Percentiles rank a stretch among this genome's conserved stretches.
Evolutionary conservation across 192 early-diverging fungal genomes (phyloP).

Genomic region (Phlyctochytrium bullatum): DNA sequence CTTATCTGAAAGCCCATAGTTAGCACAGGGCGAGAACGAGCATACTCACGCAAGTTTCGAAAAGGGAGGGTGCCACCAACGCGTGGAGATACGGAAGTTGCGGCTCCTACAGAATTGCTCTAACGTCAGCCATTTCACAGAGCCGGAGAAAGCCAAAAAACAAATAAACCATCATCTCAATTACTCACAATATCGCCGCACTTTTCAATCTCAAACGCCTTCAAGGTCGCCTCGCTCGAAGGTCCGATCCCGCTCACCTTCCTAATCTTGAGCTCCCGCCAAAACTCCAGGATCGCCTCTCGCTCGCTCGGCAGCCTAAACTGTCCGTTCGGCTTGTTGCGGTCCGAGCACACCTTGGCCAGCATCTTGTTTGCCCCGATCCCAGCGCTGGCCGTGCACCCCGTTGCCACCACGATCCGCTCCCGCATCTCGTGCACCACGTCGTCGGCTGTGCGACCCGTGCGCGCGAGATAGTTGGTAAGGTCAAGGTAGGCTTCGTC

Average conservation of each 20-base stretch:
- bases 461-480: constrained; percentile 45
- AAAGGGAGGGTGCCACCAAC: constrained; percentile 1
- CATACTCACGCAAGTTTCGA: constrained; percentile 7
- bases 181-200: constrained; percentile 52
- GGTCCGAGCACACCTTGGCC: constrained; percentile 39
- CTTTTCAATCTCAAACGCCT: constrained; percentile 49
- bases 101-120: constrained; percentile 6
- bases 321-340: constrained; percentile 76
- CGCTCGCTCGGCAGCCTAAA: constrained; percentile 41
- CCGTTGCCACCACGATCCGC: constrained; percentile 43
- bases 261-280: constrained; percentile 46
- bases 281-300: constrained; percentile 43
- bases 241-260: constrained; percentile 59
- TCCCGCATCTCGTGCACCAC: constrained; percentile 51
- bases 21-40: neutral
- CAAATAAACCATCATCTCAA: neutral
- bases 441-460: constrained; percentile 2
- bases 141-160: neutral
- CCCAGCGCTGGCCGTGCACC: constrained; percentile 34
- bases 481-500: constrained; percentile 47
- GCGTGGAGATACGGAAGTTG: no score
- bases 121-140: neutral
- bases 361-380: constrained; percentile 38
- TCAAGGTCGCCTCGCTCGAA: constrained; percentile 54
- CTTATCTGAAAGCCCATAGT: neutral